Base-by-base conservation (phyloP, 805 yeast species). In the Pichia scutulata region DNA sequence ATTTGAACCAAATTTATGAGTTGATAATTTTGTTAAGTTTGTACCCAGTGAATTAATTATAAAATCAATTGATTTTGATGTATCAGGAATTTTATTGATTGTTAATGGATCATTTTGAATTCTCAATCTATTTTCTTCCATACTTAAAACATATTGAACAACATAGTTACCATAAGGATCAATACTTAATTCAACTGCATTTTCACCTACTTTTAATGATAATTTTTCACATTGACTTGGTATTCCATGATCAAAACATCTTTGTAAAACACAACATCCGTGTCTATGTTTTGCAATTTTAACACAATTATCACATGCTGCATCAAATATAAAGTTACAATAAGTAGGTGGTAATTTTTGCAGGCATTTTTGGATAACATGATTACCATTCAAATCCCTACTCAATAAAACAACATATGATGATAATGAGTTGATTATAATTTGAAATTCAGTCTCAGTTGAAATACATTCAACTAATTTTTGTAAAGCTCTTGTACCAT, bases 161-260 rank as follows among this genome's bases (percentile, higher is more conserved):
- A 93, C 98, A 67, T 93, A 93, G 67, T 93, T 93, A 36, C 99
- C 99, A 70, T 86, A 93, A 14, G 97, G 97, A 68, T 93, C 97
- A 51, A 86, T 74, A 18, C 95, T 82, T 48, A 93, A 74, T 37
- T 74, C 75, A 44, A 82, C 76, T 39, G 95, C 81, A 60, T 82
- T 74, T 47, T 74, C 74, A 21, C 93, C 86, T 43, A 92, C 83
- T 55, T 78, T 78, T 25, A 74, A 64, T 23, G 89, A 82, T 49
- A 93, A 73, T 52, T 77, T 80, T 55, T 74, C 73, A 50, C 89
- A 77, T 67, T 93, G 97, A 39, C 69, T 73, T 4, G 70, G 69
- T 22, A 82, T 77, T 4, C 98, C 97, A 66, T 85, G 87, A 67
- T 93, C 98, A 59, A 93, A 76, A 67, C 98, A 90, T 60, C 98